phyloP scores from a whole-genome alignment of 2,329 filamentous ascomycete species.

The Exserohilum rostratum region DNA sequence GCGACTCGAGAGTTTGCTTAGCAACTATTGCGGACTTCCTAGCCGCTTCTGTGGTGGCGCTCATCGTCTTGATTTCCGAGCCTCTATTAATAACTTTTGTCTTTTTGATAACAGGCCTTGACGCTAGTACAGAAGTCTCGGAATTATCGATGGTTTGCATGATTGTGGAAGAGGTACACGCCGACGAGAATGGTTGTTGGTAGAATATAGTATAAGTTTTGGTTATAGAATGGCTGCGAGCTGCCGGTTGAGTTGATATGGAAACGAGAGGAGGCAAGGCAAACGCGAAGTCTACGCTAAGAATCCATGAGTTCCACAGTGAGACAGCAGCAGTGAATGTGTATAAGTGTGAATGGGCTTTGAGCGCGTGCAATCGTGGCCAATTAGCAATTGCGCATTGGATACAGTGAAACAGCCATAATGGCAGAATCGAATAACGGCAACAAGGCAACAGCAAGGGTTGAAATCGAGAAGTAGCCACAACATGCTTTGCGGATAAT shows the following conservation, averaged over 20 bases:
- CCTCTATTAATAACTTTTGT: conserved; percentile 2
- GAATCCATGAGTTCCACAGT: neutral
- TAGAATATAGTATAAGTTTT: too few relatives aligned
- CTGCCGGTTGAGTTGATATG: too few relatives aligned
- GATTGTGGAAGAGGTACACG: neutral
- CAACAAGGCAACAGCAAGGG: neutral
- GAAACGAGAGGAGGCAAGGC: too few relatives aligned
- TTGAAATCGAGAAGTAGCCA: neutral
- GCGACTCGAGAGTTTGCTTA: neutral
- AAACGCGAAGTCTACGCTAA: neutral
- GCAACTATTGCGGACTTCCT: neutral
- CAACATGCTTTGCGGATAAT: too few relatives aligned
- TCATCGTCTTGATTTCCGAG: conserved; percentile 4
- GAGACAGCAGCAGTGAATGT: neutral
- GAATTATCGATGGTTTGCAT: neutral
- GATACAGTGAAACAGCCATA: neutral
- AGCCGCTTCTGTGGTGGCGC: neutral
- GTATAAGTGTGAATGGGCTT: neutral
- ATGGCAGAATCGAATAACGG: neutral
- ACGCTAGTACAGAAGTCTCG: neutral
- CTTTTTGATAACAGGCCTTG: conserved; percentile 1
- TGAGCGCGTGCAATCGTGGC: neutral
- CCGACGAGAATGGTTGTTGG: too few relatives aligned
- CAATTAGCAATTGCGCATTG: neutral
- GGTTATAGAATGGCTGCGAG: too few relatives aligned